Conservation (phyloP, 1,284 basidiomycete genomes). For the Sparassis latifolia region DNA sequence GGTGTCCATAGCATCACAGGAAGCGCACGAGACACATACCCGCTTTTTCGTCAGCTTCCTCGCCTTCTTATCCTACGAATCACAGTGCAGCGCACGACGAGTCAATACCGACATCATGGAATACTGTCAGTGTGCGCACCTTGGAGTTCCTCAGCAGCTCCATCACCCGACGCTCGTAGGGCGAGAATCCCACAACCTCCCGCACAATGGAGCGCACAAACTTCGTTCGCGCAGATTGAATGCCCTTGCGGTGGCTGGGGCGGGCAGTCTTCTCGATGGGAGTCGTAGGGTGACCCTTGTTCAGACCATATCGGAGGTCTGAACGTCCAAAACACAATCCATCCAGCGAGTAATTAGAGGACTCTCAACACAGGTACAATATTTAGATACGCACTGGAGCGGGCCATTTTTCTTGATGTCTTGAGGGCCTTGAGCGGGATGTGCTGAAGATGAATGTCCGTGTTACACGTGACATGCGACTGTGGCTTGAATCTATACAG, state of each 20-base stretch:
- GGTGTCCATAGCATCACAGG: neutral
- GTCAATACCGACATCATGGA: neutral
- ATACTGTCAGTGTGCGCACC: conserved; percentile 40
- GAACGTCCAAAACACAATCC: conserved; percentile 5
- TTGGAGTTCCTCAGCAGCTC: conserved; percentile 99
- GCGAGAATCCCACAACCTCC: conserved; percentile 96
- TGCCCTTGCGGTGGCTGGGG: conserved; percentile 92
- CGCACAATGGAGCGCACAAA: conserved; percentile 90
- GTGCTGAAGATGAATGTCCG: conserved; percentile 10
- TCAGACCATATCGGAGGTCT: conserved; percentile 90
- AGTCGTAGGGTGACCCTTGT: conserved; percentile 92
- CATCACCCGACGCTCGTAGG: conserved; percentile 98
- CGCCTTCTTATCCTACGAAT: conserved; percentile 88
- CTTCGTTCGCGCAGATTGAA: conserved; percentile 78
- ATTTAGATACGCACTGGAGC: conserved; percentile 47
- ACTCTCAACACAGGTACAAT: neutral
- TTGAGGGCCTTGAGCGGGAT: conserved; percentile 38
- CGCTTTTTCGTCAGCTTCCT: conserved; percentile 97
- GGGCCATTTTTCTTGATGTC: conserved; percentile 63
- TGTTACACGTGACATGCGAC: conserved; percentile 18
- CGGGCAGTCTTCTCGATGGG: conserved; percentile 73
- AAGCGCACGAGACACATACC: conserved; percentile 48
- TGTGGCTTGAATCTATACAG: conserved; percentile 43
- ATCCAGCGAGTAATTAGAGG: conserved; percentile 1
- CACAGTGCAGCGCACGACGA: no score